Conservation (phyloP, 108 stramenopile genomes). For the Licmophora abbreviata region DNA sequence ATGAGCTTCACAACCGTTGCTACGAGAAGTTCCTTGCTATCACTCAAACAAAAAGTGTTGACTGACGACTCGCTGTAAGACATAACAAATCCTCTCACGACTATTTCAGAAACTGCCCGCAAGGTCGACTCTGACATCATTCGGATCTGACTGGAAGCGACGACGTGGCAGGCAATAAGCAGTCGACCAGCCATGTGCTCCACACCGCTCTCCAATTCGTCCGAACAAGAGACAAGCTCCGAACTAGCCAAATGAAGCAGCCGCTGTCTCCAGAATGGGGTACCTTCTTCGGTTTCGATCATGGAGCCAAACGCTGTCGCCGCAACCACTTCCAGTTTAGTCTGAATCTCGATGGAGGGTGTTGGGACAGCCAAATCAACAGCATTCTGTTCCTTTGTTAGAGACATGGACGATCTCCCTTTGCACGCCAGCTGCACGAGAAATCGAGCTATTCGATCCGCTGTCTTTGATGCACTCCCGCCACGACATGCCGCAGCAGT, state of each 20-base stretch:
- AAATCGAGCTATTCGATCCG: conserved; percentile 26
- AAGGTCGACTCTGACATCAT: background rate
- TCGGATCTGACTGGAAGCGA: background rate
- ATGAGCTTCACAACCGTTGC: background rate
- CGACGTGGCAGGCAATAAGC: background rate
- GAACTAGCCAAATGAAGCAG: conserved; percentile 9
- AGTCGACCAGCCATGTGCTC: background rate
- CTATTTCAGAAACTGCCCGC: background rate
- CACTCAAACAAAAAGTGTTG: background rate
- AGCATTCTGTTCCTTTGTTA: conserved; percentile 12
- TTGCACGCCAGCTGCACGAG: conserved; percentile 33
- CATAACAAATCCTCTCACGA: background rate
- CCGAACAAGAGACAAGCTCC: background rate
- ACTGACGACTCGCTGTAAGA: background rate
- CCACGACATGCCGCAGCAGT: conserved; percentile 40
- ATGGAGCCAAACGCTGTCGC: conserved; percentile 39
- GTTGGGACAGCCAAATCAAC: conserved; percentile 15
- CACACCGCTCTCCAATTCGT: background rate
- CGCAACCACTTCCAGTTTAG: too few species aligned
- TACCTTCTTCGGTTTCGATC: conserved; percentile 28
- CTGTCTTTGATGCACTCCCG: conserved; percentile 15
- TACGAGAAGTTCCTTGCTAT: background rate
- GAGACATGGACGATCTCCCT: conserved; percentile 9
- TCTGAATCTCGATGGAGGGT: too few species aligned
- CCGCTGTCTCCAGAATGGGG: conserved; percentile 44